Evolutionary conservation across 2,329 filamentous ascomycete genomes (phyloP).

Genomic region (Botrytis elliptica): DNA sequence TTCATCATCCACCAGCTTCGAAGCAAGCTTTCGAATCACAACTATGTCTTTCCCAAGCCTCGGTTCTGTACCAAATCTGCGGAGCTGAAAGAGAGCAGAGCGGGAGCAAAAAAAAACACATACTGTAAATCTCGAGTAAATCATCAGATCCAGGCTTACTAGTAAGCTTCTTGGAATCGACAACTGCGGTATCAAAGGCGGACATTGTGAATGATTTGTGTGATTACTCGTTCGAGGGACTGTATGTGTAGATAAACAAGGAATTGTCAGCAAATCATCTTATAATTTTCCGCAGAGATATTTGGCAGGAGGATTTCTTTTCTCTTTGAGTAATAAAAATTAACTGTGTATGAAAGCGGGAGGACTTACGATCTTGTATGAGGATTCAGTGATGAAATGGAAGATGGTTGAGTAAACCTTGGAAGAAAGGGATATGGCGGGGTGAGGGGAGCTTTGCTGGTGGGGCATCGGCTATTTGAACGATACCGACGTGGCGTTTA

Average conservation of each 20-base stretch:
- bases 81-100: background rate
- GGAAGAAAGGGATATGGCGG: constrained; percentile 8
- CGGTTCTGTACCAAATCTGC: background rate
- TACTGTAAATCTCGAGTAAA: constrained; percentile 49
- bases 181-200: constrained; percentile 55
- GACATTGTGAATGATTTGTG: constrained; percentile 7
- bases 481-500: background rate
- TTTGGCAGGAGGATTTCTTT: background rate
- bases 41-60: background rate
- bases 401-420: constrained; percentile 1
- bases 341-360: rapidly evolving
- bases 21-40: background rate
- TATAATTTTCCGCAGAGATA: background rate
- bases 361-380: background rate
- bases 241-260: background rate
- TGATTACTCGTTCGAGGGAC: background rate
- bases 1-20: background rate
- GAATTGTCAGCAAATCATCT: background rate
- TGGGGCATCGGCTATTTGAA: background rate
- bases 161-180: constrained; percentile 66
- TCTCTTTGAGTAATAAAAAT: background rate
- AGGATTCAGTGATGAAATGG: background rate
- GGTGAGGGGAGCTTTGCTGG: constrained; percentile 10
- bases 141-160: constrained; percentile 63
- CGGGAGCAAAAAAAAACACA: background rate